These are phyloP conservation scores for Quercus lobata DNA, from an alignment of 331 rosid genomes.

Conservation along the genomic window DNA sequence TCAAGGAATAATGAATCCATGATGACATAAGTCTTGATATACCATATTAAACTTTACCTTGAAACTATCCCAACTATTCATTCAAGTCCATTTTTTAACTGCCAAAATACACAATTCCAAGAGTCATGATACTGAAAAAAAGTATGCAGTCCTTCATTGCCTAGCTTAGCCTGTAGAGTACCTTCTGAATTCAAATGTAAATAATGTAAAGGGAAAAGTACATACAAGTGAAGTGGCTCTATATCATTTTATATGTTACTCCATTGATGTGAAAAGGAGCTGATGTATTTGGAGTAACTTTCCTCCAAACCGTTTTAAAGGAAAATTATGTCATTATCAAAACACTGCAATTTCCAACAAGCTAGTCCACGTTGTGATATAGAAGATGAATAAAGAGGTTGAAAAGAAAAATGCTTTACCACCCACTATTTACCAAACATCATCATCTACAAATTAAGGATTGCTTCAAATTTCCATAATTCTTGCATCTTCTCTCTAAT, in stretches of 20 bases:
- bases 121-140: no score
- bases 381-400: not conserved
- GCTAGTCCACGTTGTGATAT: not conserved
- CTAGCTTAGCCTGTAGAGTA: no score
- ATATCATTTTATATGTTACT: no score
- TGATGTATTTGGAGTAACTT: no score
- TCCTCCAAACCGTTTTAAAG: no score
- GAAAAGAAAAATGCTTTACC: not conserved
- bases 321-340: not conserved
- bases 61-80: not conserved
- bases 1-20: not conserved
- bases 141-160: no score
- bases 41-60: not conserved
- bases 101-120: no score
- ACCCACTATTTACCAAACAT: not conserved
- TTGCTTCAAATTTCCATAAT: not conserved
- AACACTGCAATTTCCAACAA: not conserved
- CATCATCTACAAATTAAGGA: not conserved
- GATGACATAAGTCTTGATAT: not conserved
- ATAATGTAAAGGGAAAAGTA: no score
- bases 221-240: no score
- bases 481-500: not conserved
- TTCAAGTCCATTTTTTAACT: no score
- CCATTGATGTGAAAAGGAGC: no score
- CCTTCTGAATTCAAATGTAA: no score